Base-by-base conservation (phyloP, 306 rosid species). In the Pterocarpus macrocarpus region DNA sequence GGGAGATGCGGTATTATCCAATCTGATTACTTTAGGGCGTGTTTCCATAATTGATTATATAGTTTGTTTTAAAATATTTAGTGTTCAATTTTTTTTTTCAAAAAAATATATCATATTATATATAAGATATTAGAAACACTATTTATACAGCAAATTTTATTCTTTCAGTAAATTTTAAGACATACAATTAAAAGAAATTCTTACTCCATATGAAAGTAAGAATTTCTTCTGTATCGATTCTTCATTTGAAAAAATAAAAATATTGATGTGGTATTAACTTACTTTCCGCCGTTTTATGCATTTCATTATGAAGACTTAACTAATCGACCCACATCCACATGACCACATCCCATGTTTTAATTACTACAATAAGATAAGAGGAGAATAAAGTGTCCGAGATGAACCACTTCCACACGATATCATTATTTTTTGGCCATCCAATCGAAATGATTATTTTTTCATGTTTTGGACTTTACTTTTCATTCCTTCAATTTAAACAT, bases 341-440 rank as follows among this genome's bases (percentile, higher is more conserved):
- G 28, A 32, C 39, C 35, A 1, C 6, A 3, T 30, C 32, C 32
- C 3, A 43, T 22, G 28, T 50, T 62, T 39, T 5, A 38, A 43
- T 53, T 17, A 66, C 12, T 35, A 57, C 28, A 22, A 22, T 39
- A 39, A 39, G 7, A 7, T 45, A 50, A 49, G 74, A 53, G 50
- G 69, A 35, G 73, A 84, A 73, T 74, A 59, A 79, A 79, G 78
- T 39, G 52, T 4, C 0, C 12, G 55, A 10, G 3, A 5, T 14
- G 70, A 57, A 5, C 39, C 33, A 35, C 32, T 34, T 17, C 7
- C 28, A 15, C 62, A 50, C 22, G 0, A 2, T 16, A 35, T 35
- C 34, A 32, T 43, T 68, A 61, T 50, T 64, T 34, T 11, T 65
- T 15, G 47, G 34, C 41, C 66, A 64, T 64, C 71, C 47, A 67